Evolutionary conservation across 495 filamentous ascomycete genomes (phyloP).

Genomic region (Apiosordaria backusii): DNA sequence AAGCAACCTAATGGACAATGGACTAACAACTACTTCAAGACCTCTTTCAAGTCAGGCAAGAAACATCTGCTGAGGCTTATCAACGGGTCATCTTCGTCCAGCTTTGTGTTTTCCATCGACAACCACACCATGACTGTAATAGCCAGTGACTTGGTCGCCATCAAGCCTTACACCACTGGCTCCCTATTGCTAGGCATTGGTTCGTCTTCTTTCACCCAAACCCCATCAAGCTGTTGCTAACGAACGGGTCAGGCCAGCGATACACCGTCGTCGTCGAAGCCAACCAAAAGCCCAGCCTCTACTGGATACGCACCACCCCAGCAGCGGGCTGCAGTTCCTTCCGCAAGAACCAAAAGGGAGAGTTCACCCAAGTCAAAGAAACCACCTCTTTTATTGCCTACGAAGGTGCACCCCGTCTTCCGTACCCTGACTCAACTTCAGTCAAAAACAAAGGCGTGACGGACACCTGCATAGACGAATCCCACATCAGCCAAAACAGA

Average conservation of each 20-base stretch:
- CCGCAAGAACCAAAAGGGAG: constrained; percentile 1
- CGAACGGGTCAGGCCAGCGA: constrained; percentile 43
- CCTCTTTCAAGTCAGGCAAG: constrained; percentile 19
- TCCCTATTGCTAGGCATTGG: constrained; percentile 55
- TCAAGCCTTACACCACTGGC: constrained; percentile 42
- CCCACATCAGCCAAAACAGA: background rate
- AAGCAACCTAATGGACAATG: constrained; percentile 15
- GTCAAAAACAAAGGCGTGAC: constrained; percentile 10
- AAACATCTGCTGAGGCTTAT: constrained; percentile 51
- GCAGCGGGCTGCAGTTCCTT: constrained; percentile 12
- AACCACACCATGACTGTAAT: constrained; percentile 48
- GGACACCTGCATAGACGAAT: constrained; percentile 10
- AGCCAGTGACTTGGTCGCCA: constrained; percentile 45
- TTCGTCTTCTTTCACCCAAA: background rate
- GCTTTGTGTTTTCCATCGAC: constrained; percentile 38
- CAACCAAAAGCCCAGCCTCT: constrained; percentile 26
- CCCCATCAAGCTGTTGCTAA: background rate
- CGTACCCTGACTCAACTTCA: background rate
- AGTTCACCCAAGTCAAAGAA: constrained; percentile 25
- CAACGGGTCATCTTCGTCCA: constrained; percentile 42
- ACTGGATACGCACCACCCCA: constrained; percentile 19
- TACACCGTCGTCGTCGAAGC: constrained; percentile 62
- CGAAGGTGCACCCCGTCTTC: background rate
- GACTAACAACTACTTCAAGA: constrained; percentile 11
- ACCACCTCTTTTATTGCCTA: constrained; percentile 9